phyloP scores from a whole-genome alignment of 2,329 filamentous ascomycete species.

The Exophiala bonariae region DNA sequence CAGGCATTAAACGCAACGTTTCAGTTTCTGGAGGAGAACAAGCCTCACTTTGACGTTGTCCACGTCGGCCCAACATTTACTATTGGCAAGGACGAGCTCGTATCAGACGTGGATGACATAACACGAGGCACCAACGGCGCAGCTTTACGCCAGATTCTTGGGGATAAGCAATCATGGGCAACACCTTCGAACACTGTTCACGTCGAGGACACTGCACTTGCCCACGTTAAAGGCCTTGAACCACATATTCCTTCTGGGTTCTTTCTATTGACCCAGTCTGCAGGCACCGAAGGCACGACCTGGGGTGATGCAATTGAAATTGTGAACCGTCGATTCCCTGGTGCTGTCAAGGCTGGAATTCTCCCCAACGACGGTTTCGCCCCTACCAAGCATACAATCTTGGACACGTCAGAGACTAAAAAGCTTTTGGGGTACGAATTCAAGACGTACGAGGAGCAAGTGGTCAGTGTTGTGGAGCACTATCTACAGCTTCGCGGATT shows the following conservation, averaged over 20 bases:
- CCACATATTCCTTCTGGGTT: not conserved
- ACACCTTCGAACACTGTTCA: conserved; percentile 16
- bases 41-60: conserved; percentile 7
- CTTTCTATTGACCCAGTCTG: conserved; percentile 1
- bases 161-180: not conserved
- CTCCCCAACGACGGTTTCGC: not conserved
- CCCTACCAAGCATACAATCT: not conserved
- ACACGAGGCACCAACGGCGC: conserved; percentile 24
- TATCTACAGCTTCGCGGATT: too few relatives aligned
- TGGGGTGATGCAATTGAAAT: conserved; percentile 38
- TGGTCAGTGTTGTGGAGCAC: too few relatives aligned
- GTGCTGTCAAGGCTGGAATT: conserved; percentile 6
- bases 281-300: not conserved
- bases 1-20: not conserved
- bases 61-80: conserved; percentile 5
- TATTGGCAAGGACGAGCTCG: conserved; percentile 27
- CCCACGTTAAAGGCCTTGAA: conserved; percentile 31
- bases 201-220: conserved; percentile 31
- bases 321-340: conserved; percentile 2
- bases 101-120: conserved; percentile 10
- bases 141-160: conserved; percentile 13
- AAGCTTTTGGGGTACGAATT: conserved; percentile 3
- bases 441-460: not conserved
- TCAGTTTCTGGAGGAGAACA: not conserved
- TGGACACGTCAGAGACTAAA: conserved; percentile 2